Evolutionary conservation across 1,284 basidiomycete species (phyloP), one percentile per base, ranked within the genome.

Genomic region (Naganishia sp.): DNA sequence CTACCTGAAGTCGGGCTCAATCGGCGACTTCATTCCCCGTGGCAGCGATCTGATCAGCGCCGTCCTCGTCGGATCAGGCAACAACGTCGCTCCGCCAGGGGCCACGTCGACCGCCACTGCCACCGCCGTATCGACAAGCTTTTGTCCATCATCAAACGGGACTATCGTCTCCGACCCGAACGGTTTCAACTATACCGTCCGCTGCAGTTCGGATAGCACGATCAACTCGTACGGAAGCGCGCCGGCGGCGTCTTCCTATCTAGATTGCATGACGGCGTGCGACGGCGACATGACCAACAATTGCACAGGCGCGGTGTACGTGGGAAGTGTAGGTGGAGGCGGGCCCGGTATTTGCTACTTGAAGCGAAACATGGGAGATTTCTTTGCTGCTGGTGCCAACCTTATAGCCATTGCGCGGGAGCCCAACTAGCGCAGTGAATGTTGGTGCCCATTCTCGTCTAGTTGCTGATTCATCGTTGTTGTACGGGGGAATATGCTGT

Each of bases 151-250:
- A 3, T 18, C 50, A 11, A 32, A 51, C 23, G 50, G 50, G 0
- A 25, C 28, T 13, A 31, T 31, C 13, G 32, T 51, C 50, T 18
- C 50, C 28, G 50, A 51, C 32, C 18, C 50, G 28, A 51, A 51
- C n/a, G 50, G 50, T 7, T 51, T n/a, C 25, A 51, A 51, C 25
- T 51, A 51, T 32, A 51, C 50, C 9, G 50, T 51, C 6, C 50
- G 32, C 32, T 51, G 50, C 50, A 31, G 25, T 51, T 51, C 50
- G 28, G 50, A 51, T 21, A 51, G 50, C 32, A 31, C 50, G 28
- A 23, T 51, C 25, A 32, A 32, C 4, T 51, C 50, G 50, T 51
- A 51, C 11, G 25, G 25, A 25, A 51, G 50, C n/a, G 50, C 50
- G n/a, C 15, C 28, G 6, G 50, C 50, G 17, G 11, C 50, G 25